Conservation (phyloP, 306 rosid genomes). For the Phaseolus lunatus region DNA sequence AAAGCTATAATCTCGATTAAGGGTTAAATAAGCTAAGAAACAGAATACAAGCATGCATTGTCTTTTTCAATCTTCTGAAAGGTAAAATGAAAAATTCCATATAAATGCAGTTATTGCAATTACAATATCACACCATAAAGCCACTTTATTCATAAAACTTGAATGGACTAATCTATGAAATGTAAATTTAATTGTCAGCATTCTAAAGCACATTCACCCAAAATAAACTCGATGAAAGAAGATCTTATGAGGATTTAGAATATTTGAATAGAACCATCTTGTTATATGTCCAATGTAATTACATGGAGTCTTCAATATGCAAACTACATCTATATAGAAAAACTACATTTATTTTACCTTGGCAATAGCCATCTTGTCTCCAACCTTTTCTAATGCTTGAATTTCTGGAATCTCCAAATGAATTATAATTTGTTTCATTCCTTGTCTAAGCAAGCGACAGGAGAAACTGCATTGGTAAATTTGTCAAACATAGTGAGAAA, state of each 20-base stretch:
- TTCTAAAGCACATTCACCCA: conserved; percentile 20
- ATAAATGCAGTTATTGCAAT: conserved; percentile 16
- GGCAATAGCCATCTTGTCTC: conserved; percentile 65
- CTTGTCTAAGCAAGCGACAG: conserved; percentile 92
- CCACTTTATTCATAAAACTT: conserved; percentile 23
- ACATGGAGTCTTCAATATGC: not conserved
- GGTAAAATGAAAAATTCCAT: not conserved
- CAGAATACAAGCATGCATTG: not conserved
- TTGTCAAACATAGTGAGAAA: conserved; percentile 51
- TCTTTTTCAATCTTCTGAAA: conserved; percentile 20
- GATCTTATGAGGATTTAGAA: conserved; percentile 26
- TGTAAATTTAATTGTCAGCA: conserved; percentile 31
- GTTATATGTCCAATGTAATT: conserved; percentile 32
- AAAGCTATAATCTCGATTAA: not conserved
- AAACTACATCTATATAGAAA: conserved; percentile 24
- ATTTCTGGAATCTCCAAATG: conserved; percentile 72
- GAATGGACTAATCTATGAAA: conserved; percentile 9
- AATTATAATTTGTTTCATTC: conserved; percentile 84
- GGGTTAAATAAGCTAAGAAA: conserved; percentile 4
- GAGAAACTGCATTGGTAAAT: conserved; percentile 67
- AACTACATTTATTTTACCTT: conserved; percentile 59
- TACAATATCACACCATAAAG: conserved; percentile 7
- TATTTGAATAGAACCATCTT: conserved; percentile 28
- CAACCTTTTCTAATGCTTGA: conserved; percentile 69
- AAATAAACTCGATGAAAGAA: conserved; percentile 24